Evolutionary conservation across 2,329 filamentous ascomycete species (phyloP).

Genomic region (Pezicula radicicola): DNA sequence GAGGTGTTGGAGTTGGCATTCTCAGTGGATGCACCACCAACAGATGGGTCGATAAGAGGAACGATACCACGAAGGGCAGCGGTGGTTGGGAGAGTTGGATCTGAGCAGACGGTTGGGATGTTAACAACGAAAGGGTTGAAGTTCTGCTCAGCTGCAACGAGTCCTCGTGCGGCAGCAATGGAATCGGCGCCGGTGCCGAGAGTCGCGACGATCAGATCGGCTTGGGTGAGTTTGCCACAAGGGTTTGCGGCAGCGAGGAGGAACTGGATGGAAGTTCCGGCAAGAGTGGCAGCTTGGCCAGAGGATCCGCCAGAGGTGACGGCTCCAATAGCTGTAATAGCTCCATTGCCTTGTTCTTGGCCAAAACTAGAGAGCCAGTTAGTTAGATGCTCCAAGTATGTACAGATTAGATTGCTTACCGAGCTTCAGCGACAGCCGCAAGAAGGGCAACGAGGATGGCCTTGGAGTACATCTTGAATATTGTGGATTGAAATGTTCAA

Average conservation of each 20-base stretch:
- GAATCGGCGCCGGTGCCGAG: constrained; percentile 59
- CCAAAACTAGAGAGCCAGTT: constrained; percentile 44
- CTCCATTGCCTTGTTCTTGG: constrained; percentile 52
- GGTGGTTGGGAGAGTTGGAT: constrained; percentile 59
- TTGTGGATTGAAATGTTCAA: constrained; percentile 1
- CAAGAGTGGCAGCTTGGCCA: constrained; percentile 61
- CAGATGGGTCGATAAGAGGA: constrained; percentile 63
- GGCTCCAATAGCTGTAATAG: constrained; percentile 50
- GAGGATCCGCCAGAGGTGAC: constrained; percentile 53
- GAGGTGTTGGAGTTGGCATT: constrained; percentile 58
- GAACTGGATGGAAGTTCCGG: constrained; percentile 57
- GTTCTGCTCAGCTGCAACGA: constrained; percentile 70
- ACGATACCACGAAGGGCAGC: constrained; percentile 61
- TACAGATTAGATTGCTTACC: constrained; percentile 13
- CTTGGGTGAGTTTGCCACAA: constrained; percentile 63
- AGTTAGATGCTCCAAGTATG: background rate
- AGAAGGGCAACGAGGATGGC: constrained; percentile 19
- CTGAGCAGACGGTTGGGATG: constrained; percentile 61
- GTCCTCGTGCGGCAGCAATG: constrained; percentile 56
- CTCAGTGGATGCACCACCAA: constrained; percentile 51
- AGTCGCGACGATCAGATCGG: constrained; percentile 59
- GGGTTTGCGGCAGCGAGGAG: constrained; percentile 64
- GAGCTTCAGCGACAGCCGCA: constrained; percentile 24
- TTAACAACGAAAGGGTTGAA: constrained; percentile 64
- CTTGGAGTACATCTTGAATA: constrained; percentile 22